These are phyloP conservation scores for Sicyos edulis DNA, from an alignment of 306 rosid species.

Conservation along the genomic window DNA sequence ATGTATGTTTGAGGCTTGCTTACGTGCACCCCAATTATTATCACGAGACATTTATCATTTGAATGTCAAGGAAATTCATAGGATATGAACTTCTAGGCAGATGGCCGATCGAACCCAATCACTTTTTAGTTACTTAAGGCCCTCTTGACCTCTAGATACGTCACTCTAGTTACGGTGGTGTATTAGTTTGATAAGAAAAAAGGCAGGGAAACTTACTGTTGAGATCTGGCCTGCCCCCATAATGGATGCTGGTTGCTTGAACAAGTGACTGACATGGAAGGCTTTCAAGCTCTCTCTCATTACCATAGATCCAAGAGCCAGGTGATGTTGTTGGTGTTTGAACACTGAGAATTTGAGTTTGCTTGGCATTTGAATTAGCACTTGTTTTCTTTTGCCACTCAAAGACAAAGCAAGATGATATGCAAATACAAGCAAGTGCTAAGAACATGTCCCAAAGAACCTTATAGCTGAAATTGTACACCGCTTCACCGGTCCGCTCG, in stretches of 20 bases:
- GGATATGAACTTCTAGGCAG: too few relatives aligned
- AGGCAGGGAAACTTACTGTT: constrained; percentile 26
- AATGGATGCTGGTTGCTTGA: constrained; percentile 34
- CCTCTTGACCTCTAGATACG: too few relatives aligned
- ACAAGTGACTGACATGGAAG: constrained; percentile 30
- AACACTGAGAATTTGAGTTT: constrained; percentile 20
- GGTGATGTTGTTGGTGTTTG: constrained; percentile 24
- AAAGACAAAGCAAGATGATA: constrained; percentile 30
- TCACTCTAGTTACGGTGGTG: too few relatives aligned
- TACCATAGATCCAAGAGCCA: constrained; percentile 23
- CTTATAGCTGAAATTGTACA: constrained; percentile 29
- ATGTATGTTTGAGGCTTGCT: too few relatives aligned
- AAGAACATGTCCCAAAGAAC: constrained; percentile 43
- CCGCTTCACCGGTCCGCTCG: constrained; percentile 3
- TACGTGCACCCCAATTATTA: too few relatives aligned
- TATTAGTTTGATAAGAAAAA: too few relatives aligned
- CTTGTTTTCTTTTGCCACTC: constrained; percentile 32
- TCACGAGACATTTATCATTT: too few relatives aligned
- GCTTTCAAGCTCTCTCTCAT: constrained; percentile 39
- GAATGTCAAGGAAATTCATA: too few relatives aligned
- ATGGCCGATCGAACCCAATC: too few relatives aligned
- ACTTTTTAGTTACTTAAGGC: too few relatives aligned
- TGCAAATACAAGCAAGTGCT: constrained; percentile 32
- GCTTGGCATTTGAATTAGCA: constrained; percentile 19
- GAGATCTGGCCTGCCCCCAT: constrained; percentile 39